These are phyloP conservation scores for Aspergillus intermedius DNA, from an alignment of 2,329 filamentous ascomycete genomes.

Conservation along the genomic window DNA sequence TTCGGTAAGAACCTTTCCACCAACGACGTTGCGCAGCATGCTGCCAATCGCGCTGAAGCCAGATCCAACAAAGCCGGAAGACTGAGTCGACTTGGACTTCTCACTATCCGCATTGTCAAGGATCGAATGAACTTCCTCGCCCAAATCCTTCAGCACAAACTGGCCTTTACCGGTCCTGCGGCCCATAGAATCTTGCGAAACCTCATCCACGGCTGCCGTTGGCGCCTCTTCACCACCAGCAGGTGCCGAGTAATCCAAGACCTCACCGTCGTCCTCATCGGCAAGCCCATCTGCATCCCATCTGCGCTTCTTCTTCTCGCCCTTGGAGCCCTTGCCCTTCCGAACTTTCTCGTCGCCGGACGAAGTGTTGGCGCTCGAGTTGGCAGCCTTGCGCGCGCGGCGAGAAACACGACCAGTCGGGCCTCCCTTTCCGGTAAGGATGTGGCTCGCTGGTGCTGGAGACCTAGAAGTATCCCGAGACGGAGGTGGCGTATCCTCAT, in stretches of 20 bases:
- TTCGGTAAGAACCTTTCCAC: constrained; percentile 85
- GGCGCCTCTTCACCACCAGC: constrained; percentile 51
- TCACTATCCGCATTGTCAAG: constrained; percentile 71
- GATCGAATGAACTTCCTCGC: constrained; percentile 88
- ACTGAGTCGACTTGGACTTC: constrained; percentile 41
- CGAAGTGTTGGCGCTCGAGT: constrained; percentile 48
- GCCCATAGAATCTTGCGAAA: constrained; percentile 78
- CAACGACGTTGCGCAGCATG: constrained; percentile 89
- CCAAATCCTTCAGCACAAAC: constrained; percentile 87
- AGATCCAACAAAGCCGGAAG: constrained; percentile 65
- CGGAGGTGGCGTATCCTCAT: constrained; percentile 62
- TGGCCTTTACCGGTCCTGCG: constrained; percentile 78
- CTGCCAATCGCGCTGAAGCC: constrained; percentile 77
- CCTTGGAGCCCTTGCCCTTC: constrained; percentile 48
- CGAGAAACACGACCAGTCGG: constrained; percentile 73
- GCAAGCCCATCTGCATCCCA: constrained; percentile 88
- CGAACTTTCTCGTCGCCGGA: constrained; percentile 76
- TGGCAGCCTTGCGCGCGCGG: constrained; percentile 65
- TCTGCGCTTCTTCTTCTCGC: constrained; percentile 75
- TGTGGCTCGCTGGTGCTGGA: constrained; percentile 63
- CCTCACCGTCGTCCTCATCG: constrained; percentile 71
- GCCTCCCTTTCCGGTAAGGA: constrained; percentile 66
- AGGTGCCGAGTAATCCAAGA: constrained; percentile 81
- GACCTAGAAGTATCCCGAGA: constrained; percentile 75
- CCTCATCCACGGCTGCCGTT: constrained; percentile 59